A percentile compares a stretch with the other conserved stretches of the same genome.
Conservation (phyloP, 305 asterid genomes). For the Ajuga reptans region DNA sequence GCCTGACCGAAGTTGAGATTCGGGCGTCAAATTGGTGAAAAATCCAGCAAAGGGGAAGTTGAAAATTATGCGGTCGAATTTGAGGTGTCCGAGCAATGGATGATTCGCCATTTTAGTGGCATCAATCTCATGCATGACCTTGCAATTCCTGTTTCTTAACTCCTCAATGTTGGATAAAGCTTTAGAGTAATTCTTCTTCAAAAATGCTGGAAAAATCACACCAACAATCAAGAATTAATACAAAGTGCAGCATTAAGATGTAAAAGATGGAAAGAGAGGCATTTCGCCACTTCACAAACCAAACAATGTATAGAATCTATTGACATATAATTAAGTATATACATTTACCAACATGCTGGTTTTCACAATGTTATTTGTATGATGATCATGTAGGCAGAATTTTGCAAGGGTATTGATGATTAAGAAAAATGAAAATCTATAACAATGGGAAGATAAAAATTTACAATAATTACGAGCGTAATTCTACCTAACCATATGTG, state of each 20-base stretch:
- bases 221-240: background rate
- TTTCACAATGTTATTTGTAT: no score
- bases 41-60: conserved; percentile 17
- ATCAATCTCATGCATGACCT: background rate
- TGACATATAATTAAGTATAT: no score
- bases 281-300: no score
- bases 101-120: conserved; percentile 7
- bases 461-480: no score
- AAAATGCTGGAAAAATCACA: background rate
- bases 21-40: background rate
- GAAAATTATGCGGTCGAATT: conserved; percentile 12
- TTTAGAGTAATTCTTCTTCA: background rate
- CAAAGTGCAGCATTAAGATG: no score
- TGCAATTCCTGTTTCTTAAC: background rate
- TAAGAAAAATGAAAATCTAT: no score
- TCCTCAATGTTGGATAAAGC: background rate
- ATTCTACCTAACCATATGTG: no score
- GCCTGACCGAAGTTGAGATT: background rate
- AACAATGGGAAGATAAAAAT: no score
- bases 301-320: no score
- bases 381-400: no score
- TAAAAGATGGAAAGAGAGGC: background rate
- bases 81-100: background rate
- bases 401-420: no score
- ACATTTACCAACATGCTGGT: no score